These are phyloP conservation scores for Lathyrus tuberosus DNA, from an alignment of 306 rosid genomes.

Conservation along the genomic window DNA sequence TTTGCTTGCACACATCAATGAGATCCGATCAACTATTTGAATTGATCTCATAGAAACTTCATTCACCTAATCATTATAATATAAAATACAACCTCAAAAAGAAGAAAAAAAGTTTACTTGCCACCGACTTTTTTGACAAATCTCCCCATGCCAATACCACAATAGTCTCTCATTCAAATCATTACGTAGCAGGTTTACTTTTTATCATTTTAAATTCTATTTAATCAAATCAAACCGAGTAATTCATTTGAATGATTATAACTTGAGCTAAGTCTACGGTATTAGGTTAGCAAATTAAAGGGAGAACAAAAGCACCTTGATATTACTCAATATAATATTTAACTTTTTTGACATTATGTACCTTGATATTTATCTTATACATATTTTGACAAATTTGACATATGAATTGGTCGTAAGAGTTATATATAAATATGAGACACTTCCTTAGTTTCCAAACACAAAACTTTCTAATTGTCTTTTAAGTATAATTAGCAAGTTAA, in stretches of 20 bases:
- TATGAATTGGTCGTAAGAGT: neutral
- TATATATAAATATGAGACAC: constrained; percentile 20
- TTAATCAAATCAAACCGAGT: constrained; percentile 20
- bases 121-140: constrained; percentile 34
- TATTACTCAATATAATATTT: neutral
- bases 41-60: neutral
- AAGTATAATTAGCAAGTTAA: neutral
- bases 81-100: neutral
- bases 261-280: neutral
- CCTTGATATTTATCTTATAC: neutral
- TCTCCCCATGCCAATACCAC: neutral
- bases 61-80: neutral
- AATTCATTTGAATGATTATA: constrained; percentile 2
- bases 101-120: constrained; percentile 13
- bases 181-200: constrained; percentile 15
- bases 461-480: constrained; percentile 3
- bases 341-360: too few species aligned
- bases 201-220: neutral
- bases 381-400: constrained; percentile 15
- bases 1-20: neutral
- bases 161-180: constrained; percentile 26
- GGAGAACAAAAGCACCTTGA: constrained; percentile 41
- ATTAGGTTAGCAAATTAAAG: constrained; percentile 31
- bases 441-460: constrained; percentile 13
- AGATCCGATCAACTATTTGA: neutral